A percentile compares a stretch with the other conserved stretches of the same genome.
Evolutionary conservation across 805 yeast species (phyloP).

Genomic region (Huiozyma naganishii): DNA sequence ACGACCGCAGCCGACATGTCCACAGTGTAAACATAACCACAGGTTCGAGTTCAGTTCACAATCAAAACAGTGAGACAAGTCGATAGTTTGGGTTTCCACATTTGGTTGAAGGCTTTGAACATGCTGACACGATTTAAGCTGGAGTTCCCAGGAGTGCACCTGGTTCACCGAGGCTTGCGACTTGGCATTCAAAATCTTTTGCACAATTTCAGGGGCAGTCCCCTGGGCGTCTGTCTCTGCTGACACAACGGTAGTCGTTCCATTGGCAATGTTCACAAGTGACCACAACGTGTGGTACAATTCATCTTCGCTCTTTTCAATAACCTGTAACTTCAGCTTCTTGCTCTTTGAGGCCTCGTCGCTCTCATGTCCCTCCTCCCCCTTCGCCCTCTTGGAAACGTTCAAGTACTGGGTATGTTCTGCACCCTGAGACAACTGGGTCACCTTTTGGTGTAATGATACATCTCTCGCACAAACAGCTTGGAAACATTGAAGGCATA

Average conservation of each 20-base stretch:
- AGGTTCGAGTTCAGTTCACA: slow-evolving; percentile 68
- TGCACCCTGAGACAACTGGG: slow-evolving; percentile 21
- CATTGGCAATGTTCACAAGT: background rate
- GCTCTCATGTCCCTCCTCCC: slow-evolving; percentile 7
- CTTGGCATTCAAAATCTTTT: slow-evolving; percentile 19
- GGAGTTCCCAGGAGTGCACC: slow-evolving; percentile 86
- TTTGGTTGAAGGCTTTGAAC: slow-evolving; percentile 34
- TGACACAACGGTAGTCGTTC: too few relatives aligned
- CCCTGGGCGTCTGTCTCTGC: background rate
- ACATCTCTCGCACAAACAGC: slow-evolving; percentile 61
- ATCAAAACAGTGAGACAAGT: slow-evolving; percentile 32
- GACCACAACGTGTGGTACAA: slow-evolving; percentile 22
- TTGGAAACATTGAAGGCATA: slow-evolving; percentile 66
- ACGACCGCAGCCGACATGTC: slow-evolving; percentile 89
- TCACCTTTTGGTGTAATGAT: slow-evolving; percentile 37
- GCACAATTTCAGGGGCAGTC: slow-evolving; percentile 6
- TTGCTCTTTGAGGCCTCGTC: slow-evolving; percentile 24
- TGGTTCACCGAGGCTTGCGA: slow-evolving; percentile 36
- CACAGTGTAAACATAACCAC: slow-evolving; percentile 91
- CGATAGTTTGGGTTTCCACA: background rate
- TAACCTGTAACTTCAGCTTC: slow-evolving; percentile 24
- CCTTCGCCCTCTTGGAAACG: slow-evolving; percentile 42
- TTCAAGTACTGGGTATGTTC: slow-evolving; percentile 52
- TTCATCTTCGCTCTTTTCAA: slow-evolving; percentile 23
- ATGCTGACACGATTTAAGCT: slow-evolving; percentile 71